Evolutionary conservation across 345 rosid genomes (phyloP), one percentile per base, ranked within the genome.

Genomic region (Cardiospermum halicacabum): DNA sequence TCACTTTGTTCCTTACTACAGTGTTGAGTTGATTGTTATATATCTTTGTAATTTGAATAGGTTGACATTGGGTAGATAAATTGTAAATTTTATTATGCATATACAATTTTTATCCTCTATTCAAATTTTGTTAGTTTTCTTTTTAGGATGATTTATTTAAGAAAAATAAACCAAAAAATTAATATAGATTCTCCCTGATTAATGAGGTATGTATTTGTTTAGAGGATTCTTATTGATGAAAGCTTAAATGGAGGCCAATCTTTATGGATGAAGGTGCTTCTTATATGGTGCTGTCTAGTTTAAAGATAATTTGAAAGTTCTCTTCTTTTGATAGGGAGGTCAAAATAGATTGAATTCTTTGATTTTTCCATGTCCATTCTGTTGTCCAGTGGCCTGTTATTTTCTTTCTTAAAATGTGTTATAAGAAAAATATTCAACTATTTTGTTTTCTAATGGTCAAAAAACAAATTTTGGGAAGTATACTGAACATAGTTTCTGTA

Each of bases 61-160:
- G 55, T 47, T 31, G 54, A 21, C 22, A 47, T 34, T 60, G 27
- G 3, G 56, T 39, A 11, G 53, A 48, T n/a, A n/a, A 58, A 48
- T 34, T 13, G 42, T 21, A 27, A 55, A 25, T 25, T 8, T 5
- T 18, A 0, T 64, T 47, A 31, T 39, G 13, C n/a, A 53, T 40
- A 22, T 53, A 27, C 61, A 34, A n/a, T 43, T 9, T n/a, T 18
- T 5, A 30, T 26, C 67, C 57, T 62, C 16, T 43, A 34, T 60
- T 0, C 24, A 11, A 7, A 26, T 55, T 72, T 28, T 48, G 58
- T 30, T 60, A 40, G 55, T 49, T 12, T 19, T 27, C 50, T 45
- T 32, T 53, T n/a, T 39, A n/a, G 6, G 22, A 48, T 9, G 13
- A 21, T 56, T 56, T 34, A 43, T 53, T 42, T 37, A 53, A 47